A percentile compares a stretch with the other conserved stretches of the same genome.
Conservation (phyloP, 768 basidiomycete species). For the Inosperma sp. region DNA sequence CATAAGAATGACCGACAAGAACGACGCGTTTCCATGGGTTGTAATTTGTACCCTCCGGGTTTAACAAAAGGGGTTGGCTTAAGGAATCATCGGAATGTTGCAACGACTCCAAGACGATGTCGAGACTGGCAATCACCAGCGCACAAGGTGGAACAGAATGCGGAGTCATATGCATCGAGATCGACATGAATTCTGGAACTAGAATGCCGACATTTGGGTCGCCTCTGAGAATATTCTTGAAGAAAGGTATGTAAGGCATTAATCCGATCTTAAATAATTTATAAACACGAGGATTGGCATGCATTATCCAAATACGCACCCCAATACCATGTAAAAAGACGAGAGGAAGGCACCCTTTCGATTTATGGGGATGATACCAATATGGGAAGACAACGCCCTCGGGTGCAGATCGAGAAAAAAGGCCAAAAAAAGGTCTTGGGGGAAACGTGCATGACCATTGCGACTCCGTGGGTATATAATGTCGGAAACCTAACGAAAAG, state of each 20-base stretch:
- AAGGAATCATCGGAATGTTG: slow-evolving; percentile 17
- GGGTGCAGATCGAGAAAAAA: slow-evolving; percentile 43
- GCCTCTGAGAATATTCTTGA: slow-evolving; percentile 38
- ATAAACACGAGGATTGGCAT: too few species aligned
- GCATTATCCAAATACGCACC: slow-evolving; percentile 29
- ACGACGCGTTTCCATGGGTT: slow-evolving; percentile 33
- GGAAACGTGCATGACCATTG: slow-evolving; percentile 45
- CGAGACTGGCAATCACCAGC: slow-evolving; percentile 40
- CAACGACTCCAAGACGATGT: slow-evolving; percentile 42
- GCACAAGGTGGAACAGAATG: slow-evolving; percentile 40
- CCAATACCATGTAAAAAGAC: slow-evolving; percentile 72
- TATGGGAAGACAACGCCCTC: slow-evolving; percentile 30
- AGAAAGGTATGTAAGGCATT: slow-evolving; percentile 50
- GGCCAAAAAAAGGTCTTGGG: slow-evolving; percentile 40
- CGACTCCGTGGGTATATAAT: slow-evolving; percentile 38
- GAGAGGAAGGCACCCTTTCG: slow-evolving; percentile 44
- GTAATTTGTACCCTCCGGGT: background rate
- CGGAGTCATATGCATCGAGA: slow-evolving; percentile 56
- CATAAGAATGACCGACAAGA: slow-evolving; percentile 56
- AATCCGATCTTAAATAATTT: slow-evolving; percentile 74
- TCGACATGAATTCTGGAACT: slow-evolving; percentile 54
- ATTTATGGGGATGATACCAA: slow-evolving; percentile 44
- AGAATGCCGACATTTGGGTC: slow-evolving; percentile 55
- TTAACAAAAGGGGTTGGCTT: too few species aligned
- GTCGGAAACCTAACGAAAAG: slow-evolving; percentile 45